phyloP scores from a whole-genome alignment of 2,329 filamentous ascomycete genomes.

The Chrysoporthe austroafricana region DNA sequence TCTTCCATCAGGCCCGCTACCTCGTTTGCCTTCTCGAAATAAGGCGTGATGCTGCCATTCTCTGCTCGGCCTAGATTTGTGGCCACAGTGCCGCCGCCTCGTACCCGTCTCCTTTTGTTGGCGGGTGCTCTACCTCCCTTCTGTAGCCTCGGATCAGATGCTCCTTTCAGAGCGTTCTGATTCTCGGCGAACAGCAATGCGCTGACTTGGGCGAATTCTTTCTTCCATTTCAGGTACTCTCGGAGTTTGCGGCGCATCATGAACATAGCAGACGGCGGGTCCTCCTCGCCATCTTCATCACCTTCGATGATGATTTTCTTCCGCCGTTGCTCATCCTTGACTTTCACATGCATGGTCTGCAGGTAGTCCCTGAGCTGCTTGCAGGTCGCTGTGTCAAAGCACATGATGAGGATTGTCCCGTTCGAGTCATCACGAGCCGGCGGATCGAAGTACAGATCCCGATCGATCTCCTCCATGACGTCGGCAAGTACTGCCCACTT shows the following conservation, averaged over 20 bases:
- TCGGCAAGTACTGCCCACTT: constrained; percentile 93
- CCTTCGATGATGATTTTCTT: constrained; percentile 38
- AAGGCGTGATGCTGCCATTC: constrained; percentile 74
- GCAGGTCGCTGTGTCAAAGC: constrained; percentile 82
- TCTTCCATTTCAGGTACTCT: constrained; percentile 89
- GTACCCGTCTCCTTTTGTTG: constrained; percentile 83
- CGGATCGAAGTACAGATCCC: constrained; percentile 84
- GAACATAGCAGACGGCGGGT: constrained; percentile 74
- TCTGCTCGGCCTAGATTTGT: constrained; percentile 65
- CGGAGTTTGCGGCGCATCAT: constrained; percentile 90
- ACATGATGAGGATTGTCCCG: constrained; percentile 95
- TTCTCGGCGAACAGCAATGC: constrained; percentile 78
- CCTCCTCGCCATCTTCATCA: constrained; percentile 53
- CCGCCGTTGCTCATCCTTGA: constrained; percentile 50
- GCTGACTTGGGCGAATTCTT: constrained; percentile 84
- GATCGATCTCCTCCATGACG: constrained; percentile 89
- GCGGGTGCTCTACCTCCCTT: constrained; percentile 69
- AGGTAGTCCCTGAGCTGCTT: constrained; percentile 89
- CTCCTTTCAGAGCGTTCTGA: constrained; percentile 73
- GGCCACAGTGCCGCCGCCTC: constrained; percentile 72
- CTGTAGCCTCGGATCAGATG: constrained; percentile 59
- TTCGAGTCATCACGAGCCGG: constrained; percentile 79
- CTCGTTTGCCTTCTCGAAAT: constrained; percentile 81
- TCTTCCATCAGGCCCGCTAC: constrained; percentile 83
- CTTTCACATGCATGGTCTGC: constrained; percentile 82